phyloP scores from a whole-genome alignment of 345 rosid genomes.

The Linum tenue region DNA sequence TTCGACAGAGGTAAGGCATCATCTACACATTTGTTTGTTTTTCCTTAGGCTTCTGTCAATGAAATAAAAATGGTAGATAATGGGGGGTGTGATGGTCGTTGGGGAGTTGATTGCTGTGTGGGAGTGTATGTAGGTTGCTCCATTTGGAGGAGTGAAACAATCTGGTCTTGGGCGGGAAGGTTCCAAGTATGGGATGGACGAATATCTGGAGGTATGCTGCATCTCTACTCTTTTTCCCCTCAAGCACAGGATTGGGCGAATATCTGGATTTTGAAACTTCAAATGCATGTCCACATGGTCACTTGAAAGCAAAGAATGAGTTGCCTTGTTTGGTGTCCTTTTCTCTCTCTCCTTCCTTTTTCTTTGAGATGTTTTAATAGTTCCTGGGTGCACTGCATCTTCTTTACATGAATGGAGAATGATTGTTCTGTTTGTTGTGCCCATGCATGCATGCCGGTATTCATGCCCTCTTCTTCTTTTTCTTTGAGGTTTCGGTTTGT shows the following conservation, averaged over 20 bases:
- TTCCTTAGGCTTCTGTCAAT: background rate
- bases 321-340: too few relatives aligned
- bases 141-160: constrained; percentile 93
- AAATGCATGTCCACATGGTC: too few relatives aligned
- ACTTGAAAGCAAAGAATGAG: too few relatives aligned
- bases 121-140: constrained; percentile 63
- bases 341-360: too few relatives aligned
- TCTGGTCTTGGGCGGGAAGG: constrained; percentile 98
- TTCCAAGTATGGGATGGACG: constrained; percentile 94
- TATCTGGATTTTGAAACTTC: too few relatives aligned
- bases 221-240: background rate
- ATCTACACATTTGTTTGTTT: background rate
- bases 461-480: too few relatives aligned
- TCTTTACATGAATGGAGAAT: background rate
- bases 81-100: background rate
- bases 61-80: background rate
- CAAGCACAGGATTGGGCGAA: background rate
- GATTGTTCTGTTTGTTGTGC: background rate
- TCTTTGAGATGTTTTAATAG: too few relatives aligned
- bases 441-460: background rate
- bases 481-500: too few relatives aligned
- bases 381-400: background rate
- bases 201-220: constrained; percentile 71
- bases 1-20: constrained; percentile 68
- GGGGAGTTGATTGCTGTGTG: constrained; percentile 1